Evolutionary conservation across 768 basidiomycete genomes (phyloP).

Genomic region (Daedalea quercina): DNA sequence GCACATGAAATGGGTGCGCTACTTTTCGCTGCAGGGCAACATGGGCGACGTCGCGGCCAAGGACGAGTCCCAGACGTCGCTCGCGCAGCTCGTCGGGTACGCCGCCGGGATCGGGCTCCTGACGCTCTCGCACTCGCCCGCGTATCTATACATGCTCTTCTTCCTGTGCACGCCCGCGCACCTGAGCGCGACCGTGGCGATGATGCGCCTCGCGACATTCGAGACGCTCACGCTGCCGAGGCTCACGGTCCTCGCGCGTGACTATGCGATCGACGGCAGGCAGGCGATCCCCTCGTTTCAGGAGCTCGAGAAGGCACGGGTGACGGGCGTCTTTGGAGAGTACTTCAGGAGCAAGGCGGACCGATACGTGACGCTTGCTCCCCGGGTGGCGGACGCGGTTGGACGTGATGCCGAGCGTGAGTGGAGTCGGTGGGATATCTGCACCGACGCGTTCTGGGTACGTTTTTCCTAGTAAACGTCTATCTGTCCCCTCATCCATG

Average conservation of each 20-base stretch:
- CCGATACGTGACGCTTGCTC: constrained; percentile 15
- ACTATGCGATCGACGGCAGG: constrained; percentile 8
- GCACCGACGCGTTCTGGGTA: constrained; percentile 17
- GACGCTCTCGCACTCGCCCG: constrained; percentile 20
- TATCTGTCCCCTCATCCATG: not conserved
- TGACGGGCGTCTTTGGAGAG: constrained; percentile 21
- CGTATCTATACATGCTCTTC: constrained; percentile 22
- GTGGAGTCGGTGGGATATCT: constrained; percentile 15
- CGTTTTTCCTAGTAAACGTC: not conserved
- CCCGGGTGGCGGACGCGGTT: constrained; percentile 17
- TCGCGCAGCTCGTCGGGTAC: constrained; percentile 21
- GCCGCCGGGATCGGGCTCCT: constrained; percentile 21
- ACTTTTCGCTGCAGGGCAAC: constrained; percentile 21
- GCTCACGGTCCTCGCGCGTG: constrained; percentile 16
- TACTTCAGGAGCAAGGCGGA: constrained; percentile 19
- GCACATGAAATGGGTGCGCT: constrained; percentile 24
- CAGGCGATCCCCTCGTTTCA: constrained; percentile 6
- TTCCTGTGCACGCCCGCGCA: constrained; percentile 16
- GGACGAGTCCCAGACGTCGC: constrained; percentile 23
- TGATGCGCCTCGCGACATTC: constrained; percentile 22
- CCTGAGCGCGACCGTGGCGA: constrained; percentile 16
- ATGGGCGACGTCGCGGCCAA: constrained; percentile 24
- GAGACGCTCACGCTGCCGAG: constrained; percentile 24
- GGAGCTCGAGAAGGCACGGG: constrained; percentile 10
- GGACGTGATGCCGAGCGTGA: constrained; percentile 7